These are phyloP conservation scores for Coemansia sp. DNA, from an alignment of 192 early-diverging fungal genomes.

Conservation along the genomic window DNA sequence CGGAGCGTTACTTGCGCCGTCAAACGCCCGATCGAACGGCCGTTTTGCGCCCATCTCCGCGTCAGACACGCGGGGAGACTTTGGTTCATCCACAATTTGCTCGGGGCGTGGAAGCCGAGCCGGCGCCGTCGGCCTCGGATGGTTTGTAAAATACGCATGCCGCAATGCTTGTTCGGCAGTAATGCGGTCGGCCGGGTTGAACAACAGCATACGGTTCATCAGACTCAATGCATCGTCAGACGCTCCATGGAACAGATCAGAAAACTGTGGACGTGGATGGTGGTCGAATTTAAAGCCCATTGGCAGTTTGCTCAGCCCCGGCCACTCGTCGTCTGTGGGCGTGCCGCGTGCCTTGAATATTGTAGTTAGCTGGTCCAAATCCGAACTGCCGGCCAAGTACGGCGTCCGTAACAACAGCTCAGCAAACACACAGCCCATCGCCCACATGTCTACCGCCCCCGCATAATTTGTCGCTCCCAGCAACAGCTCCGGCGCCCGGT, in stretches of 20 bases:
- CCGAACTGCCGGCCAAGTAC: slow-evolving; percentile 81
- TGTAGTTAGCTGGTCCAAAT: slow-evolving; percentile 72
- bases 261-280: slow-evolving; percentile 71
- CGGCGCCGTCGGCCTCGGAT: slow-evolving; percentile 39
- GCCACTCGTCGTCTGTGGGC: slow-evolving; percentile 81
- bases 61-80: neutral
- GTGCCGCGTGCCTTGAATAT: slow-evolving; percentile 83
- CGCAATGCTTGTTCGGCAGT: slow-evolving; percentile 70
- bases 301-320: slow-evolving; percentile 71
- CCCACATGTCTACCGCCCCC: slow-evolving; percentile 92
- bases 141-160: slow-evolving; percentile 44
- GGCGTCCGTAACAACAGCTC: slow-evolving; percentile 91
- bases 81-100: slow-evolving; percentile 8
- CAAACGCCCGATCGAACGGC: slow-evolving; percentile 30
- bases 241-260: slow-evolving; percentile 80
- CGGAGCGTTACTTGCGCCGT: neutral
- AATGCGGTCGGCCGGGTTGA: slow-evolving; percentile 80
- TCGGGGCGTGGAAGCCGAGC: slow-evolving; percentile 40
- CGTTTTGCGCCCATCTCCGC: slow-evolving; percentile 15
- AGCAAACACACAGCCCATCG: slow-evolving; percentile 97
- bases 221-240: slow-evolving; percentile 80
- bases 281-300: slow-evolving; percentile 71
- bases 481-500: slow-evolving; percentile 92
- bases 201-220: slow-evolving; percentile 82
- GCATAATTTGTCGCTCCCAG: slow-evolving; percentile 88